Percentiles rank a stretch among this genome's conserved stretches.
Conservation (phyloP, 2,329 filamentous ascomycete species). For the Tolypocladium album region DNA sequence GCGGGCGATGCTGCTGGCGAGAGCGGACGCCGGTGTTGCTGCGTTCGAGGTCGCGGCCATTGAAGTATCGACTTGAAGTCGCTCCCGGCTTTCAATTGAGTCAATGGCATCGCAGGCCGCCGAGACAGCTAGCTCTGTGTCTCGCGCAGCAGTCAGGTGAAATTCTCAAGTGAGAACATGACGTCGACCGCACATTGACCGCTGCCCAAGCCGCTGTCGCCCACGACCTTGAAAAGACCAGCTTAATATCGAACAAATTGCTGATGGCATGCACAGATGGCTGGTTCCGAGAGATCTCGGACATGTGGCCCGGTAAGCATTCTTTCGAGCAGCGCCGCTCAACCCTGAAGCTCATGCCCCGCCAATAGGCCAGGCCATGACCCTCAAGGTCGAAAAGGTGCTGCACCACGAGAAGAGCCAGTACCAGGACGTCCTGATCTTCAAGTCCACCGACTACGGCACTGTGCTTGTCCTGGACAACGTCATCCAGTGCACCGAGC, state of each 20-base stretch:
- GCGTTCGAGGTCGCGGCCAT: background rate
- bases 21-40: background rate
- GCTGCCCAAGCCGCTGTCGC: background rate
- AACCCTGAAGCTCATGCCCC: conserved; percentile 2
- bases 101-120: background rate
- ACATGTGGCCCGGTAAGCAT: conserved; percentile 79
- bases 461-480: conserved; percentile 96
- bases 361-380: conserved; percentile 81
- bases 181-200: background rate
- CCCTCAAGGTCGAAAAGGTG: conserved; percentile 92
- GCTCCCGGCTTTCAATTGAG: background rate
- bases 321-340: background rate
- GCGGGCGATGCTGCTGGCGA: background rate
- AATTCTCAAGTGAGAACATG: background rate
- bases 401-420: conserved; percentile 98
- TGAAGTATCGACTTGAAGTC: background rate
- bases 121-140: too few species aligned
- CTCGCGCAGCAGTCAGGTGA: background rate
- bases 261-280: conserved; percentile 55
- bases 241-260: background rate
- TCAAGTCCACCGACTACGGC: conserved; percentile 95
- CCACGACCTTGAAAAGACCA: background rate
- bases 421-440: conserved; percentile 98
- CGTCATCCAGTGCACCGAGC: conserved; percentile 97
- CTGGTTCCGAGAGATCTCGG: conserved; percentile 98